phyloP scores from a whole-genome alignment of 1,139 yeast genomes.

The Zygosaccharomyces pseudobailii region DNA sequence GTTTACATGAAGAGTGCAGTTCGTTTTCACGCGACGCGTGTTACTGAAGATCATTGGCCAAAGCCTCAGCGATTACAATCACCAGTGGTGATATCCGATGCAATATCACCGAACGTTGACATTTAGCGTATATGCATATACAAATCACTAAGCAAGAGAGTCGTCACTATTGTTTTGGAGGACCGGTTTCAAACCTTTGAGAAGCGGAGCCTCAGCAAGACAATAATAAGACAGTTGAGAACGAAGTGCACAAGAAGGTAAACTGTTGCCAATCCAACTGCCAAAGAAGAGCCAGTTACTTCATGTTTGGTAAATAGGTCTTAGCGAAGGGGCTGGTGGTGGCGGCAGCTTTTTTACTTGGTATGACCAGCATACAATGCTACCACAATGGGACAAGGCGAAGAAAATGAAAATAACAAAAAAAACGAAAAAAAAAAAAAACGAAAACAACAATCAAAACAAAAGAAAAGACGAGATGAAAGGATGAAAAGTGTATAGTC shows the following conservation, averaged over 20 bases:
- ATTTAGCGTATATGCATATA: neutral
- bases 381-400: conserved; percentile 4
- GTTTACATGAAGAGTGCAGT: neutral
- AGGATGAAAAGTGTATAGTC: conserved; percentile 9
- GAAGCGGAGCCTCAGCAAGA: neutral
- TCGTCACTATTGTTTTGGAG: neutral
- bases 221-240: neutral
- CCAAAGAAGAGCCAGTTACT: neutral
- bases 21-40: neutral
- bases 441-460: conserved; percentile 2
- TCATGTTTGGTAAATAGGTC: no score
- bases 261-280: neutral
- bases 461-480: conserved; percentile 12
- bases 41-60: neutral
- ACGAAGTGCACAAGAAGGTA: neutral
- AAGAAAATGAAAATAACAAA: conserved; percentile 11
- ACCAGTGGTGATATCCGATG: neutral
- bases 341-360: neutral
- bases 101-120: neutral
- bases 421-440: conserved; percentile 8
- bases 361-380: conserved; percentile 10
- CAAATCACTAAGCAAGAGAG: neutral
- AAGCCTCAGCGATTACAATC: neutral
- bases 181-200: neutral
- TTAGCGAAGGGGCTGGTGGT: neutral